Evolutionary conservation across 768 basidiomycete genomes (phyloP).

Genomic region (Suillus americanus): DNA sequence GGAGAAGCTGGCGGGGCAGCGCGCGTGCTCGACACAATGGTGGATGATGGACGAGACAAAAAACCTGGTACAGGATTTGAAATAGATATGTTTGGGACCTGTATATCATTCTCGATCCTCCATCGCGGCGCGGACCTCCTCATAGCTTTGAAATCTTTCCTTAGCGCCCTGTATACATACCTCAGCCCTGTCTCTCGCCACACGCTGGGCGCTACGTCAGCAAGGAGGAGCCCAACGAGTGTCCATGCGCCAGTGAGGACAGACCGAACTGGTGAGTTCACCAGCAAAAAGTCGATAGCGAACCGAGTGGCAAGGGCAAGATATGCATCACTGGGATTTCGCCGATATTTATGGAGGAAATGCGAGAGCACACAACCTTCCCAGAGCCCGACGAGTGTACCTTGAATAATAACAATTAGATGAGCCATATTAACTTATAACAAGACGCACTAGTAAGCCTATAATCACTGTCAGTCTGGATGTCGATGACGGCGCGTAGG

Average conservation of each 20-base stretch:
- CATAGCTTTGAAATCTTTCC: conserved; percentile 33
- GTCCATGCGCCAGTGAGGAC: conserved; percentile 52
- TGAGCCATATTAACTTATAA: no score
- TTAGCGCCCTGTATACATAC: conserved; percentile 36
- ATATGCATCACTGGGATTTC: conserved; percentile 62
- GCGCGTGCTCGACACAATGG: conserved; percentile 11
- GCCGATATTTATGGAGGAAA: conserved; percentile 65
- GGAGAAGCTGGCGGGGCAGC: conserved; percentile 25
- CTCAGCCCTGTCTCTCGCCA: conserved; percentile 44
- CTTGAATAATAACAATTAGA: conserved; percentile 22
- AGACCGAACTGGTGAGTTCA: conserved; percentile 48
- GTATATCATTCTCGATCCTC: conserved; percentile 29
- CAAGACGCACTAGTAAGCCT: conserved; percentile 28
- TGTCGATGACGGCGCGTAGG: conserved; percentile 60
- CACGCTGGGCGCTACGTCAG: conserved; percentile 49
- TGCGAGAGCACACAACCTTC: conserved; percentile 75
- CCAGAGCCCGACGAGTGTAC: conserved; percentile 76
- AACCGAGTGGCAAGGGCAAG: conserved; percentile 65
- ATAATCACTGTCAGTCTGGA: conserved; percentile 35
- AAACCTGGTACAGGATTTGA: neutral
- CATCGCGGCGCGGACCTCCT: conserved; percentile 31
- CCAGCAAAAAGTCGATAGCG: conserved; percentile 68
- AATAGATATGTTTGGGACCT: neutral
- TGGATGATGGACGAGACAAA: conserved; percentile 12
- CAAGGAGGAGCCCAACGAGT: conserved; percentile 50